These are phyloP conservation scores for Jamesozyma hellenica DNA, from an alignment of 805 yeast species.

Conservation along the genomic window DNA sequence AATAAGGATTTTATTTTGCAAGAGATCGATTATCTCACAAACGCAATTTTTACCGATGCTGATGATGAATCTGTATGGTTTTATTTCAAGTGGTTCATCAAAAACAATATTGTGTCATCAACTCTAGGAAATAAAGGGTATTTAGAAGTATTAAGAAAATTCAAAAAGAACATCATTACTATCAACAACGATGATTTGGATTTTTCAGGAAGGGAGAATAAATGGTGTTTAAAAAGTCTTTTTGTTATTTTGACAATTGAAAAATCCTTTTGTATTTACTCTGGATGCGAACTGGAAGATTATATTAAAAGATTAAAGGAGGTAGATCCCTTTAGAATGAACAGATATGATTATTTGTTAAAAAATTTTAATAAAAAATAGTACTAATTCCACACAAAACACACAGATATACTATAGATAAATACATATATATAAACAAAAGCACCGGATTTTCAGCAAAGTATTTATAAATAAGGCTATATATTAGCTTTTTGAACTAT, in stretches of 20 bases:
- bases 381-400: not conserved
- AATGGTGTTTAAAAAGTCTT: conserved; percentile 66
- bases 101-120: conserved; percentile 25
- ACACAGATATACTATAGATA: not conserved
- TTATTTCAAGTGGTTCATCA: conserved; percentile 70
- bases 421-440: not conserved
- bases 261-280: conserved; percentile 26
- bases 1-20: conserved; percentile 30
- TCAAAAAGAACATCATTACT: conserved; percentile 44
- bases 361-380: not conserved
- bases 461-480: too few relatives aligned
- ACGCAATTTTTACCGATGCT: conserved; percentile 87
- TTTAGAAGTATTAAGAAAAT: conserved; percentile 33
- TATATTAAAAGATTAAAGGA: conserved; percentile 36
- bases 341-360: conserved; percentile 42
- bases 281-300: conserved; percentile 17
- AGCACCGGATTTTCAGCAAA: too few relatives aligned
- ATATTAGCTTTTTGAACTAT: too few relatives aligned
- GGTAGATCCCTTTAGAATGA: conserved; percentile 56
- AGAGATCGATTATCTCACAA: conserved; percentile 62
- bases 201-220: conserved; percentile 51
- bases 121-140: conserved; percentile 25
- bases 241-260: conserved; percentile 35
- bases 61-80: conserved; percentile 93
- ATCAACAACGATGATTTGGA: conserved; percentile 65